These are phyloP conservation scores for Coriolopsis trogii DNA, from an alignment of 1,284 basidiomycete species.

Conservation along the genomic window DNA sequence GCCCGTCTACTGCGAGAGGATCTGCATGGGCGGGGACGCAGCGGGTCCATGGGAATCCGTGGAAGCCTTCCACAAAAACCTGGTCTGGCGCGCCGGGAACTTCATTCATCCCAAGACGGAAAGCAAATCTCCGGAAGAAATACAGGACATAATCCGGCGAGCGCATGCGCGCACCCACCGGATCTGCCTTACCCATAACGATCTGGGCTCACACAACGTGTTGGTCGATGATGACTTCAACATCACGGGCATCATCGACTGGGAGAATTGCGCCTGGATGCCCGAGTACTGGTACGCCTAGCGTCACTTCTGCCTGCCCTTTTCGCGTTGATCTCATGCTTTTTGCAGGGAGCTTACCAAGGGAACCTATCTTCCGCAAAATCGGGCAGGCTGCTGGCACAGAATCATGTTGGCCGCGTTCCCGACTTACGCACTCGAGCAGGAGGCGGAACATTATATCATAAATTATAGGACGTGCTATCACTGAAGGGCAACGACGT, in stretches of 20 bases:
- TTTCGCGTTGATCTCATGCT: not conserved
- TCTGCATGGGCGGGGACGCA: not conserved
- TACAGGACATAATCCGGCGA: not conserved
- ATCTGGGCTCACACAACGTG: slow-evolving; percentile 27
- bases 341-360: slow-evolving; percentile 12
- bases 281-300: slow-evolving; percentile 29
- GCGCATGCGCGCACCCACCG: slow-evolving; percentile 6
- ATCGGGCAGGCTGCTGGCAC: slow-evolving; percentile 3
- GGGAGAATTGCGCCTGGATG: slow-evolving; percentile 31
- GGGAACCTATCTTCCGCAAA: slow-evolving; percentile 7
- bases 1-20: slow-evolving; percentile 4
- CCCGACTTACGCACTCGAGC: not conserved
- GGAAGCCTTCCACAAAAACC: slow-evolving; percentile 1
- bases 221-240: slow-evolving; percentile 22
- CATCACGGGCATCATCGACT: slow-evolving; percentile 30
- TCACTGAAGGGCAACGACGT: no score
- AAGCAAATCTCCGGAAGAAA: not conserved
- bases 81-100: not conserved
- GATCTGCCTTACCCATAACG: slow-evolving; percentile 25
- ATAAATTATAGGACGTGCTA: slow-evolving; percentile 4
- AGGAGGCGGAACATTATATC: slow-evolving; percentile 11
- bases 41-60: slow-evolving; percentile 9
- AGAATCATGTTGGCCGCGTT: slow-evolving; percentile 10
- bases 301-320: not conserved
- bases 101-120: not conserved